Evolutionary conservation across 345 rosid species (phyloP).

Genomic region (Adansonia digitata): DNA sequence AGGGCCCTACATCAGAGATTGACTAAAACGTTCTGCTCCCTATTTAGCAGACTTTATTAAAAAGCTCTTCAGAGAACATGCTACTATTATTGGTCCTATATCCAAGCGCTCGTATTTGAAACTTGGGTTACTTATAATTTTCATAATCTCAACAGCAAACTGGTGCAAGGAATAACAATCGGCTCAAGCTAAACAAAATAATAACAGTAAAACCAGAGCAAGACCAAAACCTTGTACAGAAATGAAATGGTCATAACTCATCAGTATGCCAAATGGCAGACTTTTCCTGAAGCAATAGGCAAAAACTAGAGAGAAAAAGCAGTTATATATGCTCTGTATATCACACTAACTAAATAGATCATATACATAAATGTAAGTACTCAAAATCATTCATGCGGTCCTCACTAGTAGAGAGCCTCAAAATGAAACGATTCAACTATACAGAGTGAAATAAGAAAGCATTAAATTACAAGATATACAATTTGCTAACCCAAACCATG

Average conservation of each 20-base stretch:
- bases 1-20: too few relatives aligned
- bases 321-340: not conserved
- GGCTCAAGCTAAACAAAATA: too few relatives aligned
- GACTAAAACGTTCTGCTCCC: too few relatives aligned
- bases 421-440: not conserved
- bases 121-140: not conserved
- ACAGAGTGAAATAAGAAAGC: not conserved
- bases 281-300: not conserved
- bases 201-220: not conserved
- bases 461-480: constrained; percentile 10
- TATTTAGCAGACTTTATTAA: too few relatives aligned
- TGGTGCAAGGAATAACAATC: too few relatives aligned
- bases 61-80: too few relatives aligned
- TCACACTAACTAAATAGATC: not conserved
- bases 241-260: not conserved
- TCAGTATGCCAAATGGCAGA: not conserved
- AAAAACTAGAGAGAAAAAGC: not conserved
- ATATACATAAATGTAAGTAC: not conserved
- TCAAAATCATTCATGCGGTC: not conserved
- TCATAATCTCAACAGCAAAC: too few relatives aligned
- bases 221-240: not conserved
- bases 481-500: constrained; percentile 28
- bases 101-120: not conserved
- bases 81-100: not conserved
- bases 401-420: not conserved